These are phyloP conservation scores for Aspergillus piperis DNA, from an alignment of 2,329 filamentous ascomycete genomes.

Conservation along the genomic window DNA sequence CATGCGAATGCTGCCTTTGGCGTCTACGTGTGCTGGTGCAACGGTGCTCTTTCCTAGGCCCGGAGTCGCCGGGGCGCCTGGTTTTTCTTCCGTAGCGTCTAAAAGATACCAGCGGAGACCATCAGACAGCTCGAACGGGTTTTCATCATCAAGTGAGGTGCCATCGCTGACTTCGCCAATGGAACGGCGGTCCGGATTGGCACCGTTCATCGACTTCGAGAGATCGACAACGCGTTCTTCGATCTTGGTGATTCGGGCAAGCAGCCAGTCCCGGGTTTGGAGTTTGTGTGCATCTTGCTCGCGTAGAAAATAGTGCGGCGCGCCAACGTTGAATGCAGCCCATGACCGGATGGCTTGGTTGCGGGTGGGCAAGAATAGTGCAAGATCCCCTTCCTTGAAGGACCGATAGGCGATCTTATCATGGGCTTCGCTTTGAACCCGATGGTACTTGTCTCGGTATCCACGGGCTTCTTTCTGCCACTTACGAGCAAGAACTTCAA, in stretches of 20 bases:
- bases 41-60: slow-evolving; percentile 91
- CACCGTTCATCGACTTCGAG: slow-evolving; percentile 69
- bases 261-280: slow-evolving; percentile 87
- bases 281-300: slow-evolving; percentile 89
- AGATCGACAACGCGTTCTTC: slow-evolving; percentile 93
- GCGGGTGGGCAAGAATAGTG: slow-evolving; percentile 87
- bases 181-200: slow-evolving; percentile 55
- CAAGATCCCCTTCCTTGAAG: slow-evolving; percentile 95
- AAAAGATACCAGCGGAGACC: slow-evolving; percentile 95
- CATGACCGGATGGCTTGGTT: slow-evolving; percentile 94
- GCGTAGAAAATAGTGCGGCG: slow-evolving; percentile 93
- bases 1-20: slow-evolving; percentile 66
- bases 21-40: slow-evolving; percentile 82
- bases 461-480: slow-evolving; percentile 85
- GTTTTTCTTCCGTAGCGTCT: slow-evolving; percentile 90
- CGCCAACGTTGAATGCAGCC: slow-evolving; percentile 98
- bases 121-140: slow-evolving; percentile 94
- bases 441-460: slow-evolving; percentile 84
- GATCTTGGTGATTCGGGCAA: slow-evolving; percentile 86
- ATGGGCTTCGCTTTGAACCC: slow-evolving; percentile 78
- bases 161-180: slow-evolving; percentile 55
- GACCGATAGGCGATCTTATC: slow-evolving; percentile 95
- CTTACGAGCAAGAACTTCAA: slow-evolving; percentile 89
- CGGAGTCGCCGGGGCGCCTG: slow-evolving; percentile 86
- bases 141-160: slow-evolving; percentile 76